Conservation (phyloP, 306 rosid genomes). For the Glycine soja region DNA sequence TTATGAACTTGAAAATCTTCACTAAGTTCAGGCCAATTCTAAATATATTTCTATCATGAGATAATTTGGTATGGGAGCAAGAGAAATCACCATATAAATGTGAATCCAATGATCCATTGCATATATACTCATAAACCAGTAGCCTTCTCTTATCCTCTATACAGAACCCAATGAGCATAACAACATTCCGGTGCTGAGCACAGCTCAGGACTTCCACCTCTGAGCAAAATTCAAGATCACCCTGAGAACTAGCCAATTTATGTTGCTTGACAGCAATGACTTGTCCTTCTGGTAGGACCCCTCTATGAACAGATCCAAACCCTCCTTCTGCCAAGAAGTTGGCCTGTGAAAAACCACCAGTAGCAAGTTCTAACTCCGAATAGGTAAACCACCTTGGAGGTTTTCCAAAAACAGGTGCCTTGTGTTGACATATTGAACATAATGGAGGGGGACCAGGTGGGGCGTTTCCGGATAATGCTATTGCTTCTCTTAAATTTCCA, state of each 20-base stretch:
- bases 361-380: slow-evolving; percentile 92
- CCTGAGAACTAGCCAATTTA: slow-evolving; percentile 98
- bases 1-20: not conserved
- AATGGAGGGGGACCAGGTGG: slow-evolving; percentile 96
- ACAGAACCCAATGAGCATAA: slow-evolving; percentile 96
- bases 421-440: slow-evolving; percentile 98
- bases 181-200: slow-evolving; percentile 98
- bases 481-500: slow-evolving; percentile 88
- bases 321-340: slow-evolving; percentile 99
- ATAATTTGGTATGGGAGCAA: slow-evolving; percentile 26
- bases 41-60: slow-evolving; percentile 27
- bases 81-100: slow-evolving; percentile 87
- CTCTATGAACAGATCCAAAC: slow-evolving; percentile 96
- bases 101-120: slow-evolving; percentile 95
- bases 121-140: slow-evolving; percentile 94
- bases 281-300: slow-evolving; percentile 95
- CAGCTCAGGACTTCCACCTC: slow-evolving; percentile 99
- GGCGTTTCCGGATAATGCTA: slow-evolving; percentile 79
- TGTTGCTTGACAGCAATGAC: slow-evolving; percentile 98
- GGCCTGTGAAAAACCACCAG: slow-evolving; percentile 95
- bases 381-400: slow-evolving; percentile 97
- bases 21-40: slow-evolving; percentile 36
- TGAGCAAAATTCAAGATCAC: slow-evolving; percentile 93
- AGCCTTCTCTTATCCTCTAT: slow-evolving; percentile 95
- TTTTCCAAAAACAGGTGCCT: slow-evolving; percentile 97